phyloP scores from a whole-genome alignment of 495 filamentous ascomycete genomes.

The Tuber microsphaerosporum region DNA sequence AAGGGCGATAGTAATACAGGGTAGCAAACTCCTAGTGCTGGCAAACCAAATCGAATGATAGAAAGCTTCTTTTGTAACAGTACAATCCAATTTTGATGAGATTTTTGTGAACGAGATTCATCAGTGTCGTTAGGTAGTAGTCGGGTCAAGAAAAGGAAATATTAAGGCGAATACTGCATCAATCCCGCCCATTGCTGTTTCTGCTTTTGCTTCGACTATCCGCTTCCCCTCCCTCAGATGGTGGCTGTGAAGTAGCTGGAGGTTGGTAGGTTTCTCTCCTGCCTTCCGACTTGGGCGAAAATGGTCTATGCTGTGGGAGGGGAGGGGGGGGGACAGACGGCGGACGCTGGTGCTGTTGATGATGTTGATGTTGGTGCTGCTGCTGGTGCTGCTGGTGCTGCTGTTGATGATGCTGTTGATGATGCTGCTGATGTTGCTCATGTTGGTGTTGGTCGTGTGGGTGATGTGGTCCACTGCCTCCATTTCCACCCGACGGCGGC shows the following conservation, averaged over 20 bases:
- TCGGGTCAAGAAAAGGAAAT: constrained; percentile 7
- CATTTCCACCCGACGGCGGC: constrained; percentile 33
- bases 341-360: constrained; percentile 35
- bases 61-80: constrained; percentile 22
- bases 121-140: constrained; percentile 18
- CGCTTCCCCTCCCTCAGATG: constrained; percentile 29
- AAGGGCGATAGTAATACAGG: constrained; percentile 27
- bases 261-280: constrained; percentile 29
- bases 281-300: constrained; percentile 37
- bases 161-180: neutral
- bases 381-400: constrained; percentile 23
- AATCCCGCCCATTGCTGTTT: constrained; percentile 31
- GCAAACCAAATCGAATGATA: constrained; percentile 12
- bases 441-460: constrained; percentile 40
- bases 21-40: constrained; percentile 38
- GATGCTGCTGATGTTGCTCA: constrained; percentile 32
- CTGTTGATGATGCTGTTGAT: constrained; percentile 18
- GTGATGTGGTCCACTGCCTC: constrained; percentile 29
- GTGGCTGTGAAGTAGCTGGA: constrained; percentile 27
- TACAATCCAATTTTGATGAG: constrained; percentile 21
- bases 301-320: constrained; percentile 35
- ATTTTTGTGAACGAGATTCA: constrained; percentile 7
- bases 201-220: constrained; percentile 30
- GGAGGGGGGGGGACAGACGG: constrained; percentile 34
- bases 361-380: constrained; percentile 28